These are phyloP conservation scores for Xylaria sp. DNA, from an alignment of 495 filamentous ascomycete species.

Conservation along the genomic window DNA sequence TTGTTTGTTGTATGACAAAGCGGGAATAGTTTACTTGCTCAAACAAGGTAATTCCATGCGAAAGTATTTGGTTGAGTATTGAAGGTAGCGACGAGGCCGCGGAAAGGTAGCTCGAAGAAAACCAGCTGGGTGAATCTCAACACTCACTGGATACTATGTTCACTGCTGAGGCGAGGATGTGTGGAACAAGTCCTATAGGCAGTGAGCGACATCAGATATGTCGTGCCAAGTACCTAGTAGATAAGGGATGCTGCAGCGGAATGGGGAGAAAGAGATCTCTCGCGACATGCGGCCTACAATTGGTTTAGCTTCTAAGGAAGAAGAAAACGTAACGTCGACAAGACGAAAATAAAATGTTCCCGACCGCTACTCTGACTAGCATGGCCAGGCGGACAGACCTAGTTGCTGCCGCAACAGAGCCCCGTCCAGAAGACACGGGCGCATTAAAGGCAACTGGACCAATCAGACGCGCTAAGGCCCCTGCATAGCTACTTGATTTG, in stretches of 20 bases:
- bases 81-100: no score
- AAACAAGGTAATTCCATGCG: background rate
- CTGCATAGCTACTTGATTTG: conserved; percentile 12
- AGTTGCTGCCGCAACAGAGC: conserved; percentile 13
- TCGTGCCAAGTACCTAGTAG: background rate
- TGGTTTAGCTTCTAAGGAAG: background rate
- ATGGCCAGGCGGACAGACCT: background rate
- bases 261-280: background rate
- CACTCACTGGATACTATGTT: no score
- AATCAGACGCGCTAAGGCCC: conserved; percentile 16
- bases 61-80: no score
- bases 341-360: conserved; percentile 4
- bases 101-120: no score
- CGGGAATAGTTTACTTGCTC: background rate
- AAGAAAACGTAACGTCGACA: conserved; percentile 10
- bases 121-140: no score
- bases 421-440: background rate
- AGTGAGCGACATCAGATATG: background rate
- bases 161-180: no score
- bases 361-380: background rate
- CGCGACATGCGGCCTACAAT: background rate
- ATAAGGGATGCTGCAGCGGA: background rate
- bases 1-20: background rate
- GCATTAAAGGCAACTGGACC: background rate
- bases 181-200: no score